Percentiles rank a stretch among this genome's conserved stretches.
phyloP scores from a whole-genome alignment of 192 early-diverging fungal species.

The Entrophospora sp. region DNA sequence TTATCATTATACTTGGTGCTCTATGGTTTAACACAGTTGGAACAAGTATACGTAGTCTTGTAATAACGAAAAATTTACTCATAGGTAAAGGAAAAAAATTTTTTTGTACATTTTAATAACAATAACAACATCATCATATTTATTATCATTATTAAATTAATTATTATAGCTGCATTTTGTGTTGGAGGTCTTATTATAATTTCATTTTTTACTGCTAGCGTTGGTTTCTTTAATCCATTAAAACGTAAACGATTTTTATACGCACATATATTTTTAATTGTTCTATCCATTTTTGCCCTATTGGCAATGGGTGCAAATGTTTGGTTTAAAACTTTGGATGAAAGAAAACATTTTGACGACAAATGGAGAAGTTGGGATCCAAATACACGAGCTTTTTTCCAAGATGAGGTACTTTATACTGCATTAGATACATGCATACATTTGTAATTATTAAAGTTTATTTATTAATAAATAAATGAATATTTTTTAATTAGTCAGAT shows the following conservation, averaged over 20 bases:
- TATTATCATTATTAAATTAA: not conserved
- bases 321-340: too few relatives aligned
- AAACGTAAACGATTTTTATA: not conserved
- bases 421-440: not conserved
- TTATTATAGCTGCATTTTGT: not conserved
- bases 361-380: slow-evolving; percentile 22
- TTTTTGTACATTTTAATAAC: too few relatives aligned
- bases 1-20: not conserved
- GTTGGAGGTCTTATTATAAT: not conserved
- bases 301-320: slow-evolving; percentile 24
- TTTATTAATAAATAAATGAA: slow-evolving; percentile 8
- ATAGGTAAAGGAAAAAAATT: not conserved
- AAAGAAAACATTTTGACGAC: slow-evolving; percentile 14
- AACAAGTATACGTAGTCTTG: not conserved
- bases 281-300: slow-evolving; percentile 13
- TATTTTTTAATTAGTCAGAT: slow-evolving; percentile 16
- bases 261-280: not conserved
- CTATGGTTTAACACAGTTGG: not conserved
- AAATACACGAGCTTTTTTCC: slow-evolving; percentile 4
- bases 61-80: not conserved
- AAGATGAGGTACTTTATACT: too few relatives aligned
- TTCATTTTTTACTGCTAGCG: not conserved
- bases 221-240: not conserved
- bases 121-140: not conserved
- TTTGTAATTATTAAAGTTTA: not conserved